Base-by-base conservation (phyloP, 2,329 filamentous ascomycete species). In the Pyrenophora tritici-repentis region DNA sequence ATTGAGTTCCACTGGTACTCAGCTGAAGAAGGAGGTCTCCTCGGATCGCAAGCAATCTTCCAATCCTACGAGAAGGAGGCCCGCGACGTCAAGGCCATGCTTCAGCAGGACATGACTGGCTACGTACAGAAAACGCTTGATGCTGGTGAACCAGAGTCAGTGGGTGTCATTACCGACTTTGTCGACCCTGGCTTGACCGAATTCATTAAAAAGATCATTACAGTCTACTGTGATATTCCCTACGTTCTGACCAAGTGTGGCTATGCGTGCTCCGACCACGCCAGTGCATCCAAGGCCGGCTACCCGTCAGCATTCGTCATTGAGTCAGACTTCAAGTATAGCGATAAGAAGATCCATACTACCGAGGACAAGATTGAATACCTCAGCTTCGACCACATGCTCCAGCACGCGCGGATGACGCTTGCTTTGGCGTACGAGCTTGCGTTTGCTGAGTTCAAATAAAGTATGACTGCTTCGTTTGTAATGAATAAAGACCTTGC, bases 1-100 rank as follows among this genome's bases (percentile, higher is more conserved):
- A 80, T 99, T 62, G 93, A 97, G 77, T 97, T 97, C 74, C 92
- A 97, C 76, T 96, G 91, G 91, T 96, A 96, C 78, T 90, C 87
- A 37, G 91, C 90, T 9, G 91, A 96, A 73, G 91, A 96, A 74
- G 91, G 88, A 42, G 91, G 92, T 29, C 80, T 96, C 38, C 82
- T 96, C 3, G 91, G 91, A 52, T 93, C 88, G 65, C 91, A 96
- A 73, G 92, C 89, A 47, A 89, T 97, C 72, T 97, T 97, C 79
- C 81, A 83, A 42, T 78, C 83, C 6, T 97, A 97, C 69, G 86
- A 89, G 74, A 85, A 86, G 71, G 75, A 83, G 17, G 81, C 83
- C 26, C 83, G 87, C 20, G 86, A 93, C 59, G 82, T 97, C 73
- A 95, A 93, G 77, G 93, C 93, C 29, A 97, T 97, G 94, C 83